Evolutionary conservation across 306 rosid species (phyloP), one percentile per base, ranked within the genome.

Genomic region (Lablab purpureus): DNA sequence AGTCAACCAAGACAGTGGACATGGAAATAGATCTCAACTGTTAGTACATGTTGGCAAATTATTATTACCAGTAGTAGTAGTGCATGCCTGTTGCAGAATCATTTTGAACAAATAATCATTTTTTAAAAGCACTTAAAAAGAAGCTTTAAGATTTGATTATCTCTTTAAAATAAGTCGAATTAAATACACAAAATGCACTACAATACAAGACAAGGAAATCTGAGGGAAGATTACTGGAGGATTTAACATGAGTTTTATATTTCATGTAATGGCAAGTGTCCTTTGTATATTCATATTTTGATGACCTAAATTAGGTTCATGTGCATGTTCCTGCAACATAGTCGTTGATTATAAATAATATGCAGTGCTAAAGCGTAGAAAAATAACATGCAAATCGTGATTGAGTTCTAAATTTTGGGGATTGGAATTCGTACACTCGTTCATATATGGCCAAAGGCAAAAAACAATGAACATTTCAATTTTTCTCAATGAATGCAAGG

Each of bases 1-100:
- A 75, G 50, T 43, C 68, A 41, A 3, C n/a, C 2, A 41, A 47
- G 27, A 27, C 69, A 9, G 41, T 23, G 70, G 82, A 77, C 43
- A 54, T 77, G 79, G 78, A 67, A 66, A 59, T 79, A 60, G 83
- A 79, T 71, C 78, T 79, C 64, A 79, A 79, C 28, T 71, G 83
- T 34, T 79, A 71, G 63, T 43, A 22, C 6, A 12, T 68, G 34
- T 67, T 67, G 21, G 0, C 32, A 41, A 19, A 0, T 0, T 15
- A 15, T 10, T 40, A 40, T 15, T 28, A 30, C 45, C 47, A 36
- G 50, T 37, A 37, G 23, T 10, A 43, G 15, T 34, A 37, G 23
- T 66, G 51, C 50, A 66, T 66, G 27, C 10, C 19, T 36, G 25
- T 62, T 62, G 3, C 46, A 17, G 1, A 32, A n/a, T 63, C 34